A percentile compares a stretch with the other conserved stretches of the same genome.
These are phyloP conservation scores for Pseudozyma sp. DNA, from an alignment of 1,284 basidiomycete genomes.

Conservation along the genomic window DNA sequence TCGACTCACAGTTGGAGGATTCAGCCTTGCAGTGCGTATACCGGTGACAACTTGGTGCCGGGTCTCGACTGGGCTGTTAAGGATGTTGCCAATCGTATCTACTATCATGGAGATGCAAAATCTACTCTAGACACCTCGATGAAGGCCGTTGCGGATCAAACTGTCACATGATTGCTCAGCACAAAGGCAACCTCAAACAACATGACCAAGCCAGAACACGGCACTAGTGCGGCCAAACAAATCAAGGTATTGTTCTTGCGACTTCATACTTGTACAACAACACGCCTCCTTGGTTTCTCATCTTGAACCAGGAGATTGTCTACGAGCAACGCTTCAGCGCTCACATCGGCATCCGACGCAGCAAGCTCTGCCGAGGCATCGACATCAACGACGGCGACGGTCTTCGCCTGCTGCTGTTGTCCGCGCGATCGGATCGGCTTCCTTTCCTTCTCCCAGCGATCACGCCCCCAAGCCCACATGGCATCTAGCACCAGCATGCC, in stretches of 20 bases:
- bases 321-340: not conserved
- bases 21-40: constrained; percentile 89
- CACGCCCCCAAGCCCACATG: constrained; percentile 75
- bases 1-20: constrained; percentile 94
- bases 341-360: not conserved
- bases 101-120: constrained; percentile 55
- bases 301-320: constrained; percentile 12
- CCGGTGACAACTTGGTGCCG: constrained; percentile 83
- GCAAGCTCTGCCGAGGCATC: constrained; percentile 19
- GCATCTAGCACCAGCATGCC: constrained; percentile 85
- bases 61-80: constrained; percentile 95
- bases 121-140: constrained; percentile 4
- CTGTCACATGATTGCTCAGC: constrained; percentile 6
- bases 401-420: not conserved
- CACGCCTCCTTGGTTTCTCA: constrained; percentile 12
- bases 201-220: not conserved
- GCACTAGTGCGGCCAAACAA: not conserved
- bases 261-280: constrained; percentile 46
- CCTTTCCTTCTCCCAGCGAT: constrained; percentile 60
- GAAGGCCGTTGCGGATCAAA: not conserved
- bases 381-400: not conserved
- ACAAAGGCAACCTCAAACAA: not conserved
- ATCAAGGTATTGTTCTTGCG: not conserved
- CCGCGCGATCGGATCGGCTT: constrained; percentile 20
- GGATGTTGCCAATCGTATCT: constrained; percentile 76